Base-by-base conservation (phyloP, 2,329 filamentous ascomycete genomes). In the Beauveria bassiana region DNA sequence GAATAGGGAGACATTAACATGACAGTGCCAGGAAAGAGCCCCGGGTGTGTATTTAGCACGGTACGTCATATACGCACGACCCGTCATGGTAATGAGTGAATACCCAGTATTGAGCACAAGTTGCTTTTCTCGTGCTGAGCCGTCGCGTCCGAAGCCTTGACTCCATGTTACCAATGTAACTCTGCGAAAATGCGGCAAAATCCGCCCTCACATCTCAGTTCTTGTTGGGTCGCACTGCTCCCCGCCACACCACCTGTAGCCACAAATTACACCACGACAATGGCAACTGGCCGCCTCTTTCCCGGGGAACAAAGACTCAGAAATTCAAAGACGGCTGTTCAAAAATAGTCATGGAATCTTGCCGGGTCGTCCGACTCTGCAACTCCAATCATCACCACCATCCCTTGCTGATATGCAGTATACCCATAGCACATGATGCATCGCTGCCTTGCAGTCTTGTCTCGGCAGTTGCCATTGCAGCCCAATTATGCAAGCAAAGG, bases 201-300 rank as follows among this genome's bases (percentile, higher is more conserved):
- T 42, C 55, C 55, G 55, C 45, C 55, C 45, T 50, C 55, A 58
- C 31, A 42, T 58, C 55, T 58, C 55, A 58, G 55, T 31, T 58
- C 22, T 55, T 16, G 28, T 34, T 52, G n/a, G 58, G 45, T n/a
- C 28, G 47, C 46, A 14, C 26, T 40, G 55, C 45, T 18, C 22
- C 24, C 49, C 28, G 31, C 54, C 38, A 45, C 54, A 34, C 54
- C 54, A 57, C 24, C 26, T n/a, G 18, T 18, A 20, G 26, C 34
- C 34, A 38, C 34, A 38, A 38, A 46, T 43, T 20, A 24, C 31
- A 43, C 7, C 51, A 28, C 20, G 9, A n/a, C 22, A n/a, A 54
- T n/a, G n/a, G 49, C 47, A 50, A 10, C 47, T 20, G 14, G 47
- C 45, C 45, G 22, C 45, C n/a, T 38, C 34, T 38, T 38, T 38